Evolutionary conservation across 148 eudicot genomes (phyloP).

Genomic region (Amaranthus palmeri): DNA sequence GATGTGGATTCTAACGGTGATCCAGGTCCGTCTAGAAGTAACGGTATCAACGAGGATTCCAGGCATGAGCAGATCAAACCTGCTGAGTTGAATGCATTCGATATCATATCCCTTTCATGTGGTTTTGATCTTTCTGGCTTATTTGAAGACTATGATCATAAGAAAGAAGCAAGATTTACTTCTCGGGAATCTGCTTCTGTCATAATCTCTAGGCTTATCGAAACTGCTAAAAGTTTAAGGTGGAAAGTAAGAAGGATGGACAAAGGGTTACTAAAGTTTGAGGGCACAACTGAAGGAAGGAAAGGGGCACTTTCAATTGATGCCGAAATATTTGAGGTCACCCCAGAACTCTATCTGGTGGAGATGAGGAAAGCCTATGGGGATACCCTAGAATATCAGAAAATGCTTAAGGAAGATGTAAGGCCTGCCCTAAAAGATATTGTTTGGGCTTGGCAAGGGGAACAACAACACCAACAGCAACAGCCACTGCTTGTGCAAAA

Average conservation of each 20-base stretch:
- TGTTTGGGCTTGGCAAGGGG: conserved; percentile 78
- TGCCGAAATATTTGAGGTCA: conserved; percentile 70
- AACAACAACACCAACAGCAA: conserved; percentile 29
- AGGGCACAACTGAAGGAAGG: conserved; percentile 56
- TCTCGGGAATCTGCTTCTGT: conserved; percentile 50
- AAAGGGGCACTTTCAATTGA: conserved; percentile 62
- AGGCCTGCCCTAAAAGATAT: conserved; percentile 71
- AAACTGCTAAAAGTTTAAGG: conserved; percentile 47
- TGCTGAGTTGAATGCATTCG: conserved; percentile 66
- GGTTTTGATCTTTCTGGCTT: conserved; percentile 65
- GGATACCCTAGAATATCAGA: conserved; percentile 67
- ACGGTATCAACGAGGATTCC: conserved; percentile 23
- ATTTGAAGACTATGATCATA: conserved; percentile 43
- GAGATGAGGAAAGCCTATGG: conserved; percentile 72
- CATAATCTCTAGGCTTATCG: conserved; percentile 56
- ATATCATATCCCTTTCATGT: conserved; percentile 65
- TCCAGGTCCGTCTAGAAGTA: conserved; percentile 33
- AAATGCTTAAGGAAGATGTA: conserved; percentile 51
- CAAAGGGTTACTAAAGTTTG: conserved; percentile 59
- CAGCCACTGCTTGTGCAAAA: conserved; percentile 18
- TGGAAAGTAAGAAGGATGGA: conserved; percentile 51
- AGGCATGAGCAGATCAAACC: conserved; percentile 33
- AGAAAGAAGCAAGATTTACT: conserved; percentile 62
- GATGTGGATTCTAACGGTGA: conserved; percentile 21
- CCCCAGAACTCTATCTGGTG: conserved; percentile 51